These are phyloP conservation scores for Pseudozyma sp. DNA, from an alignment of 1,284 basidiomycete species.

Conservation along the genomic window DNA sequence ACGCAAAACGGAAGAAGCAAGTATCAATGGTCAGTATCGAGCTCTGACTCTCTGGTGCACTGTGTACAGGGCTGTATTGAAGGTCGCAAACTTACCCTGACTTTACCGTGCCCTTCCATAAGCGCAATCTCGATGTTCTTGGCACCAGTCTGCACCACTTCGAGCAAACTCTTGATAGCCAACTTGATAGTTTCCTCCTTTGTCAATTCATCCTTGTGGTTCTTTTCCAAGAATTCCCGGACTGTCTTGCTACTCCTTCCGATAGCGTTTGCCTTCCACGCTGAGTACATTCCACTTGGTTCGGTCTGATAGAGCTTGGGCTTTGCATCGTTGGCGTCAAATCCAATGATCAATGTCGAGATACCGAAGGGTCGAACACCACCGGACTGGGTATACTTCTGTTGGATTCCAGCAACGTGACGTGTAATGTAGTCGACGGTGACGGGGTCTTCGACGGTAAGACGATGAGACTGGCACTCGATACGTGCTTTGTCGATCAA, in stretches of 20 bases:
- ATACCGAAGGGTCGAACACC: slow-evolving; percentile 98
- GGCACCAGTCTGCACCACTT: slow-evolving; percentile 98
- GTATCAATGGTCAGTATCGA: background rate
- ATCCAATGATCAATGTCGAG: slow-evolving; percentile 95
- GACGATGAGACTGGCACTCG: slow-evolving; percentile 96
- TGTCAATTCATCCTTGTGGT: slow-evolving; percentile 89
- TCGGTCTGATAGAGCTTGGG: slow-evolving; percentile 97
- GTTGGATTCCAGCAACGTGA: slow-evolving; percentile 96
- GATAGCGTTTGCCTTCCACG: slow-evolving; percentile 99
- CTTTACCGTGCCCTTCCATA: slow-evolving; percentile 63
- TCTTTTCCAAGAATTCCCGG: slow-evolving; percentile 98
- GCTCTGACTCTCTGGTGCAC: background rate
- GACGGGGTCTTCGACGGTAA: slow-evolving; percentile 98
- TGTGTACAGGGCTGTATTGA: background rate
- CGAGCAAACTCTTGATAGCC: slow-evolving; percentile 92
- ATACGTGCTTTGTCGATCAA: slow-evolving; percentile 97
- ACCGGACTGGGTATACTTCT: slow-evolving; percentile 99
- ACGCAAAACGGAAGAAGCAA: background rate
- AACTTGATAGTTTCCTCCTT: slow-evolving; percentile 93
- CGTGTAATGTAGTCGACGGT: slow-evolving; percentile 98
- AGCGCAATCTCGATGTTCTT: slow-evolving; percentile 75
- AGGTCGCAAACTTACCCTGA: slow-evolving; percentile 24
- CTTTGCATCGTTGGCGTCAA: slow-evolving; percentile 89
- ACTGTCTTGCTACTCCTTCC: slow-evolving; percentile 98
- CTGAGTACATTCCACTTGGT: slow-evolving; percentile 93